Evolutionary conservation across 2,329 filamentous ascomycete species (phyloP), one percentile per base, ranked within the genome.

Genomic region (Colletotrichum sp.): DNA sequence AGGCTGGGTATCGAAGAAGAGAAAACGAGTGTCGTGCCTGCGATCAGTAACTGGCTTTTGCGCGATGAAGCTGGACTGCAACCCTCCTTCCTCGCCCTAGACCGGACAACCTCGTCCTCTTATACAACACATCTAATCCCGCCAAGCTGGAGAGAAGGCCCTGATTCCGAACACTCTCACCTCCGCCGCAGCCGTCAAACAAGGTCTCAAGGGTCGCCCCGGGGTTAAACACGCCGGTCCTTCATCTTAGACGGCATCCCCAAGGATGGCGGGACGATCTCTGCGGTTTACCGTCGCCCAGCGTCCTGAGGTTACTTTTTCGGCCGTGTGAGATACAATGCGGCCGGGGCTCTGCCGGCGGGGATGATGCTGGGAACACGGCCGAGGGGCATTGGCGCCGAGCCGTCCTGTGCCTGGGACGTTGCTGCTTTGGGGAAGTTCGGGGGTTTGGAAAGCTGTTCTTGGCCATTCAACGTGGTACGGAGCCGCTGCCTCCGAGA

Each of bases 301-400:
- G 70, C 34, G 32, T 36, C 30, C 48, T 55, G 64, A 73, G 34
- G 28, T 68, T 73, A 74, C 74, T 75, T 65, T 74, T 43, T 52
- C 24, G 48, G 57, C 59, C 57, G 70, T 73, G 59, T 74, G 65
- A 52, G 70, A 68, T 65, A 69, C 64, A 75, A 32, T 24, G 64
- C 16, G 43, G 64, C 74, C 64, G 71, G 65, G 43, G 32, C 70
- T 26, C 57, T 13, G 7, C n/a, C 64, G 74, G 64, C 74, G 70
- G 64, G 74, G 74, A 68, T 75, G 57, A 73, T 75, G 74, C 74
- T 73, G 34, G 74, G 30, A 61, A 28, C n/a, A 55, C 64, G 64
- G 64, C n/a, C 30, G n/a, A 64, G 26, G 8, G 48, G 28, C 70
- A 64, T 67, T 73, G 69, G 74, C 70, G 69, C 74, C 73, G 74